Conservation (phyloP, 139 green algal species). For the Coelastrella sp. region DNA sequence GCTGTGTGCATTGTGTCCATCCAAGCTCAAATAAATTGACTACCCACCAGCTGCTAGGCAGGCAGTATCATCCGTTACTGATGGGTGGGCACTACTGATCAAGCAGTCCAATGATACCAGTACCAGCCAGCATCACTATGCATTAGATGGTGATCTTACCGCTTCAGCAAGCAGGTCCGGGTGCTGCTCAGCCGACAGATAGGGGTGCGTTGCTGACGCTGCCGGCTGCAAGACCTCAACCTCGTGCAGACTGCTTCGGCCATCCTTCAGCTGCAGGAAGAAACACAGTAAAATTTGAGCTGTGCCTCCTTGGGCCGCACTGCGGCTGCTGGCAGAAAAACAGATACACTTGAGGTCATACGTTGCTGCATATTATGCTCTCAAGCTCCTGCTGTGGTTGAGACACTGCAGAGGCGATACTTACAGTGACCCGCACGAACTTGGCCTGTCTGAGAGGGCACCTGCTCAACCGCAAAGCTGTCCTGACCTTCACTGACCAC, state of each 20-base stretch:
- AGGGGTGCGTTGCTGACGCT: slow-evolving; percentile 16
- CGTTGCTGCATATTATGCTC: background rate
- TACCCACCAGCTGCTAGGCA: no score
- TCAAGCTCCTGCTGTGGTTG: no score
- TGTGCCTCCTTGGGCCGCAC: no score
- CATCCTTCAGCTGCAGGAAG: slow-evolving; percentile 36
- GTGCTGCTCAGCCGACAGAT: slow-evolving; percentile 33
- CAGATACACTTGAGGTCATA: background rate
- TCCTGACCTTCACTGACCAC: slow-evolving; percentile 49
- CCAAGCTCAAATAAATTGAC: no score
- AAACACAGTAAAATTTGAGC: background rate
- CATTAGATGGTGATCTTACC: slow-evolving; percentile 3
- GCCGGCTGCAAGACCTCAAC: slow-evolving; percentile 26
- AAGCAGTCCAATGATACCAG: no score
- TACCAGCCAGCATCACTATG: background rate
- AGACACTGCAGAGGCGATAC: background rate
- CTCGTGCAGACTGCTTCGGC: slow-evolving; percentile 22
- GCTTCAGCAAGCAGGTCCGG: slow-evolving; percentile 31
- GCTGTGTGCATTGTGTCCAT: no score
- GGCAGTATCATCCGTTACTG: no score
- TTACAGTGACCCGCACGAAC: slow-evolving; percentile 53
- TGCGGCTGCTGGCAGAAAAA: no score
- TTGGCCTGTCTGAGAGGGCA: slow-evolving; percentile 47
- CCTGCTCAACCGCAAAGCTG: slow-evolving; percentile 35
- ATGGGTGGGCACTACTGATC: no score